Base-by-base conservation (phyloP, 176 grass and related monocot species). In the Otatea glauca region DNA sequence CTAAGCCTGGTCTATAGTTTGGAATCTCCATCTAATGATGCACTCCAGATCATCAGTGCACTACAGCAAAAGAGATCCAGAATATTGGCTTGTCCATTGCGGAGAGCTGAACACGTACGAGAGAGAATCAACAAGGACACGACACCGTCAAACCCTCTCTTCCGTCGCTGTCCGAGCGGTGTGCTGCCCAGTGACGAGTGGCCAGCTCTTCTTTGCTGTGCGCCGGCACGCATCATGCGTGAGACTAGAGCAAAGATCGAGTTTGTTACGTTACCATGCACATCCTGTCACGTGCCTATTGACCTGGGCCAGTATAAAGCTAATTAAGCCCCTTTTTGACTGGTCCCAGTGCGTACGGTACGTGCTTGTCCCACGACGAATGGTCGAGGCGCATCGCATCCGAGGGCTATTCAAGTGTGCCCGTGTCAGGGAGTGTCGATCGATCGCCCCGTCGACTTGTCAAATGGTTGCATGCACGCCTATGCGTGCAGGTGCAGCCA, bases 311-410 rank as follows among this genome's bases (percentile, higher is more conserved):
- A 45, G 20, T 12, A 24, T 20, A 59, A 59, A 7, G 14, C 4
- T n/a, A n/a, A n/a, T n/a, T 5, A 21, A 4, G 8, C 13, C 24
- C 16, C 55, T 60, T 72, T 80, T 82, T 62, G 54, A 73, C 42
- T 0, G 69, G 15, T 18, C 0, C 25, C 18, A 32, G 41, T 6
- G 16, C 25, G 53, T 60, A 34, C 16, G 80, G 34, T 34, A n/a
- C n/a, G n/a, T n/a, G 53, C 17, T 59, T 72, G 38, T 45, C 53
- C 68, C 68, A 71, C 15, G 24, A 6, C 80, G 54, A 82, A 72
- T 82, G 68, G 68, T 72, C 39, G 21, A 18, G 27, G 8, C 24
- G 27, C 64, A 20, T 68, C 32, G 25, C 69, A 8, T 73, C 80
- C 17, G 48, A 18, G 6, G 37, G 39, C 68, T 37, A 83, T 47